phyloP scores from a whole-genome alignment of 2,329 filamentous ascomycete genomes.

The Blastomyces gilchristii region DNA sequence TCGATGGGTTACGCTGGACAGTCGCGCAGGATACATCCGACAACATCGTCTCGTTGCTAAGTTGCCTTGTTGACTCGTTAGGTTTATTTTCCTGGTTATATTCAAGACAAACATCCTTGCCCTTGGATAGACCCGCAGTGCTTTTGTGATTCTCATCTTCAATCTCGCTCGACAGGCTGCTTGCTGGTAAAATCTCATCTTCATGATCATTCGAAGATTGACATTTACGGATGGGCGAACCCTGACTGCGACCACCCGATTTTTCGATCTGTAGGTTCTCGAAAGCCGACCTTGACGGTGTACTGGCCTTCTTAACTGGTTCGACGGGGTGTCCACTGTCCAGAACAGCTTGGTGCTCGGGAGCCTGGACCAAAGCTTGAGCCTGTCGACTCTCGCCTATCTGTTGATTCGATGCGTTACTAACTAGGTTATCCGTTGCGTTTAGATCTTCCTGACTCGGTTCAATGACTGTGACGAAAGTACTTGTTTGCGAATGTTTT shows the following conservation, averaged over 20 bases:
- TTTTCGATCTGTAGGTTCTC: not conserved
- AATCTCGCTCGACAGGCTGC: not conserved
- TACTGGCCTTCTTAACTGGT: not conserved
- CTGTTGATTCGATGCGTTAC: not conserved
- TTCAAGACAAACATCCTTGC: not conserved
- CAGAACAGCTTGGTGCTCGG: not conserved
- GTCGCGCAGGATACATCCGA: constrained; percentile 27
- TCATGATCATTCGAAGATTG: not conserved
- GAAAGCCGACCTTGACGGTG: not conserved
- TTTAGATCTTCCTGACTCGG: not conserved
- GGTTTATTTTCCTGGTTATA: constrained; percentile 4
- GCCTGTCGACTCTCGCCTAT: not conserved
- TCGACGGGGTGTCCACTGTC: not conserved
- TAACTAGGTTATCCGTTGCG: not conserved
- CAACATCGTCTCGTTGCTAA: constrained; percentile 24
- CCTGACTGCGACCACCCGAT: not conserved
- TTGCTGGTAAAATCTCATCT: not conserved
- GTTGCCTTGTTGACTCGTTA: constrained; percentile 20
- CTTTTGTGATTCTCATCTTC: not conserved
- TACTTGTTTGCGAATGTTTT: not conserved
- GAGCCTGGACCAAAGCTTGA: not conserved
- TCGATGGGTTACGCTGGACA: constrained; percentile 27
- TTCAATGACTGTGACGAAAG: not conserved
- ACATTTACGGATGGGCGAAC: not conserved
- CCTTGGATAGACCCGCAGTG: not conserved